Base-by-base conservation (phyloP, 116 monocot species). In the Dioscorea cayenensis region DNA sequence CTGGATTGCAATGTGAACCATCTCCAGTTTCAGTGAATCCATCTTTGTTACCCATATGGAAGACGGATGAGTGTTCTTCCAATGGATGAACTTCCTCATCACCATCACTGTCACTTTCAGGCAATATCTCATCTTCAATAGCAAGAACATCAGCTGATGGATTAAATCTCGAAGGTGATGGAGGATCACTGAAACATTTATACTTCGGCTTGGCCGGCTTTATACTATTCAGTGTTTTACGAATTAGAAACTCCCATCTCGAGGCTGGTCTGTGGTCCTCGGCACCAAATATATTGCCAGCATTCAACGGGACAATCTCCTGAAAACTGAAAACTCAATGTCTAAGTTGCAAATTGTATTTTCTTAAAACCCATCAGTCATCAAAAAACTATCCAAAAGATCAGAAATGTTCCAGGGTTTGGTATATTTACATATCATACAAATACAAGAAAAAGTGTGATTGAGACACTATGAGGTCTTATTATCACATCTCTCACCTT, bases 241-340 rank as follows among this genome's bases (percentile, higher is more conserved):
- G 90, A 75, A 97, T 97, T 13, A 93, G 76, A 60, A 76, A 37
- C 71, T 97, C 90, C 97, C 97, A 97, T 79, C 76, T 86, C 73
- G 64, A 75, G 43, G 86, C 81, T 60, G 93, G 90, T 20, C 88
- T 76, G 71, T 63, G 77, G 65, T 97, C 93, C 71, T 97, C 93
- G 59, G 86, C 82, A 27, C 93, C 93, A 65, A 97, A 85, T 21
- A 97, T 83, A 62, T 97, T 97, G 20, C 90, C 88, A 66, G 90
- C 86, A 86, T 90, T 97, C 75, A 97, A 67, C 60, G 97, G 93
- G 72, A 93, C 86, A 72, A 97, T 83, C 78, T 97, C 97, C 79
- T 97, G 97, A 79, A 97, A 73, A 25, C 97, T 97, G 81, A 37
- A 84, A 68, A 73, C 18, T 36, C 5, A 13, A 63, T 63, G 14